A percentile compares a stretch with the other conserved stretches of the same genome.
Evolutionary conservation across 2,329 filamentous ascomycete species (phyloP).

Genomic region (Epichloe aotearoae): DNA sequence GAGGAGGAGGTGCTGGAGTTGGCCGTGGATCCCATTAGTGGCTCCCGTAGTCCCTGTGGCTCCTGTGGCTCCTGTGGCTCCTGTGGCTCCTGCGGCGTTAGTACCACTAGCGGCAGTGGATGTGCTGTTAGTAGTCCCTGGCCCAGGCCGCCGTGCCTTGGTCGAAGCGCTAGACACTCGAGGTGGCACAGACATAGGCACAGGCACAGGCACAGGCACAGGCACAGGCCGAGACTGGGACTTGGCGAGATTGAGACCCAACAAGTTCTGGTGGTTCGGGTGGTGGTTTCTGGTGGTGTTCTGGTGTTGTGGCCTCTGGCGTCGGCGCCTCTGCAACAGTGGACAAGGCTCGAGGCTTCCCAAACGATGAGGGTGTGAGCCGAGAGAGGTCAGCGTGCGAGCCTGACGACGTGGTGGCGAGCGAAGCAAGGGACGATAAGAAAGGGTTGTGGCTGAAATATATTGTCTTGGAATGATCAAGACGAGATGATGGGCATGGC

Average conservation of each 20-base stretch:
- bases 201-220: constrained; percentile 2
- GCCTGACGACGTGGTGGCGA: neutral
- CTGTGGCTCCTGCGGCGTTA: too few relatives aligned
- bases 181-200: neutral
- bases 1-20: neutral
- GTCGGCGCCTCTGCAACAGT: constrained; percentile 1
- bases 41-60: too few relatives aligned
- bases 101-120: too few relatives aligned
- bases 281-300: neutral
- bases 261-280: neutral
- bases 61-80: too few relatives aligned
- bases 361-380: neutral
- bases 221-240: neutral
- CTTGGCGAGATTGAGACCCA: too few relatives aligned
- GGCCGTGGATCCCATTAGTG: too few relatives aligned
- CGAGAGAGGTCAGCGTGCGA: neutral
- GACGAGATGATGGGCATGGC: neutral
- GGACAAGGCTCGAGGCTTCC: neutral
- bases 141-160: neutral
- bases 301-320: neutral
- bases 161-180: neutral
- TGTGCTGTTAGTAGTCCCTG: too few relatives aligned
- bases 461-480: neutral
- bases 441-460: constrained; percentile 1
- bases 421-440: constrained; percentile 1